Conservation (phyloP, 164 flowering plant genomes). For the Nymphaea thermarum region DNA sequence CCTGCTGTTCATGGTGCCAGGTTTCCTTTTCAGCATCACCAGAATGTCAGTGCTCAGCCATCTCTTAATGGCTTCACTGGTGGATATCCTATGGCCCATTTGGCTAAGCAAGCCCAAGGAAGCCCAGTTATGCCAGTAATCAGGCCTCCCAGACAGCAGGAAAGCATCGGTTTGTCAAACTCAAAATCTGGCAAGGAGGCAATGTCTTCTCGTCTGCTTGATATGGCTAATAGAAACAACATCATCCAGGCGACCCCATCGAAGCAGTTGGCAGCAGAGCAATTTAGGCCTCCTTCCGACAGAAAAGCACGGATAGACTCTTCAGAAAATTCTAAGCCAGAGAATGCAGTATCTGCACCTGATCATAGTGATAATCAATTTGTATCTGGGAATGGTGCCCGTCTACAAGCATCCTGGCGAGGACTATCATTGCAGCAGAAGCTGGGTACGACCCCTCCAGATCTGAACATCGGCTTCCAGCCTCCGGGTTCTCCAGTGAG, state of each 20-base stretch:
- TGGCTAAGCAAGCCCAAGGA: neutral
- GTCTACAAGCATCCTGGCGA: constrained; percentile 17
- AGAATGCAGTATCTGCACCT: neutral
- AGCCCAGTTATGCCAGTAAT: neutral
- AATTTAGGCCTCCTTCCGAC: neutral
- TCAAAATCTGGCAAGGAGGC: neutral
- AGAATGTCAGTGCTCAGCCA: constrained; percentile 12
- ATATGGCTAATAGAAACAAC: constrained; percentile 15
- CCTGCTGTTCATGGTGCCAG: constrained; percentile 2
- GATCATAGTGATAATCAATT: neutral
- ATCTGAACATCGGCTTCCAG: constrained; percentile 43
- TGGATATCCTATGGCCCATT: constrained; percentile 5
- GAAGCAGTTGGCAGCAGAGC: neutral
- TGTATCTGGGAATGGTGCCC: neutral
- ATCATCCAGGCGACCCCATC: constrained; percentile 7
- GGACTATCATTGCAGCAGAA: constrained; percentile 17
- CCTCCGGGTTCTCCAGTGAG: constrained; percentile 33
- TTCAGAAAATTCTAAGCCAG: neutral
- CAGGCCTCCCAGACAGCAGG: neutral
- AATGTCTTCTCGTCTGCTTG: constrained; percentile 14
- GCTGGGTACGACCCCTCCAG: constrained; percentile 34
- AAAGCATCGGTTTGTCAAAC: neutral
- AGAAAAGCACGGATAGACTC: neutral
- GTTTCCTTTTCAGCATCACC: constrained; percentile 19
- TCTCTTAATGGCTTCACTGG: constrained; percentile 18